Conservation (phyloP, 768 basidiomycete genomes). For the Lentinula raphanica region DNA sequence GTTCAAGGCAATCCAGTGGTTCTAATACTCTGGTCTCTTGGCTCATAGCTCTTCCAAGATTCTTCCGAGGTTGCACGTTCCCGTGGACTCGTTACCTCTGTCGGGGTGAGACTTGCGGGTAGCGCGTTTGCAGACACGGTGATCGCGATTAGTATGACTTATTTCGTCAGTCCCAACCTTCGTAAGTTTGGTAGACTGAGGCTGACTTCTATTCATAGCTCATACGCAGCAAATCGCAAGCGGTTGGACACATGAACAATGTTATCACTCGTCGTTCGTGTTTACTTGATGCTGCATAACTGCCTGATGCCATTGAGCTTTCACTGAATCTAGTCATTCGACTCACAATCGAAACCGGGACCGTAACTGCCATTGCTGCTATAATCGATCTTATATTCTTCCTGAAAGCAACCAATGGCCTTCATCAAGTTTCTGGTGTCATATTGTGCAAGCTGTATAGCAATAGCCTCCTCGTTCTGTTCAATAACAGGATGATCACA, state of each 20-base stretch:
- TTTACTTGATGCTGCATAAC: too few species aligned
- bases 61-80: slow-evolving; percentile 3
- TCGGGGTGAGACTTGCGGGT: slow-evolving; percentile 11
- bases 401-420: not conserved
- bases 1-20: not conserved
- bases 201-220: slow-evolving; percentile 6
- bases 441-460: not conserved
- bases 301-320: not conserved
- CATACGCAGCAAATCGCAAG: slow-evolving; percentile 6
- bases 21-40: not conserved
- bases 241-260: slow-evolving; percentile 1
- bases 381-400: slow-evolving; percentile 13
- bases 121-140: slow-evolving; percentile 10
- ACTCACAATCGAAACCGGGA: slow-evolving; percentile 12
- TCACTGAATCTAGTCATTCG: slow-evolving; percentile 7
- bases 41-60: slow-evolving; percentile 4
- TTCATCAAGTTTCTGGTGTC: not conserved
- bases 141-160: slow-evolving; percentile 13
- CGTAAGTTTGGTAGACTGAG: not conserved
- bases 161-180: slow-evolving; percentile 4
- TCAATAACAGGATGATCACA: not conserved
- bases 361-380: slow-evolving; percentile 10
- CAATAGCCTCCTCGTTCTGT: not conserved
- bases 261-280: slow-evolving; percentile 11
- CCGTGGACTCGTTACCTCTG: slow-evolving; percentile 2